Evolutionary conservation across 2,329 filamentous ascomycete species (phyloP).

Genomic region (Talaromyces sp.): DNA sequence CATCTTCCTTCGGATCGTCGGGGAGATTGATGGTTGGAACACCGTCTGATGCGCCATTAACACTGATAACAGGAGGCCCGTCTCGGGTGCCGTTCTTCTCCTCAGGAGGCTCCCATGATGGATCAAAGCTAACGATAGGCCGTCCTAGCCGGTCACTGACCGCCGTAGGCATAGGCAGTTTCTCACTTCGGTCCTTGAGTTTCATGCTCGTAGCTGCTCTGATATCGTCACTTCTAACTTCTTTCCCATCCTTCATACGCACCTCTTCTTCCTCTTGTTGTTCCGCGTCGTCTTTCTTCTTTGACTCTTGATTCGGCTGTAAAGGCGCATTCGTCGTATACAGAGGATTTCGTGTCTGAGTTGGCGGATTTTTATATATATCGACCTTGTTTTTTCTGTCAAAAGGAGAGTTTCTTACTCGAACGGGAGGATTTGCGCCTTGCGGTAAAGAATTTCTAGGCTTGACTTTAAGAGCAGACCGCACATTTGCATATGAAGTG

Average conservation of each 20-base stretch:
- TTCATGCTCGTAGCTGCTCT: conserved; percentile 85
- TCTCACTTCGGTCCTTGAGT: conserved; percentile 79
- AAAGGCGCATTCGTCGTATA: conserved; percentile 66
- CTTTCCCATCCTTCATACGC: conserved; percentile 71
- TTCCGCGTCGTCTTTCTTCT: neutral
- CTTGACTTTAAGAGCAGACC: conserved; percentile 55
- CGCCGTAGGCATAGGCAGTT: conserved; percentile 80
- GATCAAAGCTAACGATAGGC: conserved; percentile 96
- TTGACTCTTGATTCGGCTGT: neutral
- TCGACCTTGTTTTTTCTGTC: conserved; percentile 58
- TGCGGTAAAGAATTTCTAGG: conserved; percentile 60
- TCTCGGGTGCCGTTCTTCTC: conserved; percentile 29
- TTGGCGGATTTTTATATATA: conserved; percentile 79
- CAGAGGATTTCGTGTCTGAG: conserved; percentile 73
- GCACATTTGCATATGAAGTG: conserved; percentile 28
- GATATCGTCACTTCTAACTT: conserved; percentile 84
- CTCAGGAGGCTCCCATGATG: conserved; percentile 67
- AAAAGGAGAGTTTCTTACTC: conserved; percentile 40
- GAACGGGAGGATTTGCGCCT: neutral
- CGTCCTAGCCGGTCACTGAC: conserved; percentile 87
- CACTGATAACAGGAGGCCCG: conserved; percentile 46
- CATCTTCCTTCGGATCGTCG: conserved; percentile 35
- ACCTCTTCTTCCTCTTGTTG: conserved; percentile 42
- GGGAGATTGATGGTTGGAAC: conserved; percentile 52
- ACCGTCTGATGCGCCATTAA: conserved; percentile 49